Conservation (phyloP, 495 filamentous ascomycete genomes). For the Parmelia sp. region DNA sequence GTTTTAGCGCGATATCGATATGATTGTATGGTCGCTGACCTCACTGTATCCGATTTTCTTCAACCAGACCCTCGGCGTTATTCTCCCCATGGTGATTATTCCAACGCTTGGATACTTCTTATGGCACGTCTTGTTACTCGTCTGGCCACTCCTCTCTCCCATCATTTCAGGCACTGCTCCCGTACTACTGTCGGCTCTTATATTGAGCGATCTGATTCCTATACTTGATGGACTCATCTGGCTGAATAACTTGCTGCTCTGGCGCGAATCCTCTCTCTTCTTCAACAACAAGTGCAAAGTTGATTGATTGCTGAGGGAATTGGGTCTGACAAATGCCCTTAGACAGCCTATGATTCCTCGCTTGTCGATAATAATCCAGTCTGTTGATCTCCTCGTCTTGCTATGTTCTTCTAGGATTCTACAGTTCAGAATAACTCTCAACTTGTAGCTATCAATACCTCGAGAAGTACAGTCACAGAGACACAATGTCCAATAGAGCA, state of each 20-base stretch:
- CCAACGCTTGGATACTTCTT: neutral
- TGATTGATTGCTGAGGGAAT: no score
- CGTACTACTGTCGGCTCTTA: neutral
- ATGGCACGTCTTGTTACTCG: neutral
- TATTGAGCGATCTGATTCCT: slow-evolving; percentile 4
- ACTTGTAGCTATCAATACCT: no score
- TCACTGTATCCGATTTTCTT: neutral
- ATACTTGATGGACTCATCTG: neutral
- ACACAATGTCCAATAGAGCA: no score
- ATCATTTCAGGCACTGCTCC: slow-evolving; percentile 1
- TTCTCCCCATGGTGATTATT: neutral
- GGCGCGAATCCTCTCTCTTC: neutral
- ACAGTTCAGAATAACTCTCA: no score
- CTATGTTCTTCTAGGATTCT: no score
- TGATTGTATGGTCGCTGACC: neutral
- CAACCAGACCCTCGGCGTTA: neutral
- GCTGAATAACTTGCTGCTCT: neutral
- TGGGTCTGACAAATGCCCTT: no score
- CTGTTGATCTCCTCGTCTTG: no score
- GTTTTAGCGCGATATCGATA: slow-evolving; percentile 6
- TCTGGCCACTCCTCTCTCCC: neutral
- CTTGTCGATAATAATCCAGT: no score
- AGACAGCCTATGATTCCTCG: no score
- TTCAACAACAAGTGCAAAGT: no score
- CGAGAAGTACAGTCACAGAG: no score